phyloP scores from a whole-genome alignment of 1,284 basidiomycete genomes.

The Peniophora sp. region DNA sequence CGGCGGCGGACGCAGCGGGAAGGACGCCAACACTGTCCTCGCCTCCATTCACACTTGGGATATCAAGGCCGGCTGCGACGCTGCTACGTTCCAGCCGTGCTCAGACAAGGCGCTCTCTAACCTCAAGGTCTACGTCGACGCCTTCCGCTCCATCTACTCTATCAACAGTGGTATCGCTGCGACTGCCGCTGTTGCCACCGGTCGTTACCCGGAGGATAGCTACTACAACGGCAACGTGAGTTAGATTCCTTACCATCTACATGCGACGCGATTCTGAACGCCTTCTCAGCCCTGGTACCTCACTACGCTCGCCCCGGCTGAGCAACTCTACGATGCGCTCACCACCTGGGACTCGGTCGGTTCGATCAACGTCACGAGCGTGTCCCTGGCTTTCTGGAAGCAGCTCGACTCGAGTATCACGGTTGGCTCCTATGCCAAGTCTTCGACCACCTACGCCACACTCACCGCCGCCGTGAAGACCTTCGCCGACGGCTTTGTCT shows the following conservation, averaged over 20 bases:
- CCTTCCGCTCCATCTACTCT: slow-evolving; percentile 42
- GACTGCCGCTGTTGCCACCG: slow-evolving; percentile 38
- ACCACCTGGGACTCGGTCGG: slow-evolving; percentile 29
- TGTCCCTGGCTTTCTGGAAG: slow-evolving; percentile 36
- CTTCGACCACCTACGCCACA: slow-evolving; percentile 21
- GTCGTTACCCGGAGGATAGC: slow-evolving; percentile 47
- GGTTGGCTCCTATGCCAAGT: slow-evolving; percentile 27
- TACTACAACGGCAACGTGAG: slow-evolving; percentile 46
- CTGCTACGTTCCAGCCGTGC: slow-evolving; percentile 50
- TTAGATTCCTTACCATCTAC: neutral
- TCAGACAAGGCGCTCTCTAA: slow-evolving; percentile 49
- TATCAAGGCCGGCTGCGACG: slow-evolving; percentile 39
- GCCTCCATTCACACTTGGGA: slow-evolving; percentile 42
- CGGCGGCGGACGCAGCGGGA: slow-evolving; percentile 31
- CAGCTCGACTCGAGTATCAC: slow-evolving; percentile 25
- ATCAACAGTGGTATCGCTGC: slow-evolving; percentile 38
- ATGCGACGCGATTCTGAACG: neutral
- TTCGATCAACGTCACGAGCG: slow-evolving; percentile 25
- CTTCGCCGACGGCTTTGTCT: slow-evolving; percentile 37
- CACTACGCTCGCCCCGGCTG: slow-evolving; percentile 31
- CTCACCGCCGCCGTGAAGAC: slow-evolving; percentile 26
- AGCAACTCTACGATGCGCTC: slow-evolving; percentile 37
- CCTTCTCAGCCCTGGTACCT: slow-evolving; percentile 33
- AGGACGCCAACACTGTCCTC: slow-evolving; percentile 36
- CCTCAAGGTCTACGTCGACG: slow-evolving; percentile 42